Evolutionary conservation across 1,284 basidiomycete genomes (phyloP), one percentile per base, ranked within the genome.

Genomic region (Dichomitus squalens): DNA sequence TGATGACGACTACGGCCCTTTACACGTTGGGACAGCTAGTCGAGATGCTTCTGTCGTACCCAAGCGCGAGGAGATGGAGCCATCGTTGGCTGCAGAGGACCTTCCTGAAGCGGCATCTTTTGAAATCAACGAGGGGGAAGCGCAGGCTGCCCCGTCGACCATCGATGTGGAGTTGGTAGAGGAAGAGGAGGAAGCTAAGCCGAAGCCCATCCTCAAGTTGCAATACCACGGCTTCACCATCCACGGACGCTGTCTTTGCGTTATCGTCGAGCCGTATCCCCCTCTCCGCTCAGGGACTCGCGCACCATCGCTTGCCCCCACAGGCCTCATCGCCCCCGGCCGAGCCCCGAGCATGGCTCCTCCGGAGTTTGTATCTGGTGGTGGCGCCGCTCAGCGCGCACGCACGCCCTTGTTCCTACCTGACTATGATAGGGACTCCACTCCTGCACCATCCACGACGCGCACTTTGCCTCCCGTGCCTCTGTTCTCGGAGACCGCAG

Each of bases 251-350:
- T 91, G 87, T 68, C 78, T 92, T 21, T 92, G 88, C 66, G 79
- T 92, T 25, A 86, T 92, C 25, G 84, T 91, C 18, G 90, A 92
- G 68, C 90, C 90, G 16, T 90, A 86, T 78, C 87, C 88, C 4
- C 73, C 80, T 16, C 68, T 85, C 44, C 79, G 76, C 33, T 65
- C 73, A 3, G 67, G 67, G 34, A 66, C 78, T 4, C 74, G 73
- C 47, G 72, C 72, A 0, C 72, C 74, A 27, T 75, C 79, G 7
- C 66, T 76, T 6, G 67, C 68, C 21, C 70, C 71, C 4, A 59
- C 63, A 7, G 65, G 65, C 16, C 55, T 69, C 14, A 35, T 60
- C 11, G 66, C 67, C 20, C 59, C 69, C 33, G 44, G 29, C 9
- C 69, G 73, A 21, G 68, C 69, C n/a, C 68, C 71, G 14, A 76